Conservation (phyloP, 2,329 filamentous ascomycete genomes). For the Ceratocystis harringtonii region DNA sequence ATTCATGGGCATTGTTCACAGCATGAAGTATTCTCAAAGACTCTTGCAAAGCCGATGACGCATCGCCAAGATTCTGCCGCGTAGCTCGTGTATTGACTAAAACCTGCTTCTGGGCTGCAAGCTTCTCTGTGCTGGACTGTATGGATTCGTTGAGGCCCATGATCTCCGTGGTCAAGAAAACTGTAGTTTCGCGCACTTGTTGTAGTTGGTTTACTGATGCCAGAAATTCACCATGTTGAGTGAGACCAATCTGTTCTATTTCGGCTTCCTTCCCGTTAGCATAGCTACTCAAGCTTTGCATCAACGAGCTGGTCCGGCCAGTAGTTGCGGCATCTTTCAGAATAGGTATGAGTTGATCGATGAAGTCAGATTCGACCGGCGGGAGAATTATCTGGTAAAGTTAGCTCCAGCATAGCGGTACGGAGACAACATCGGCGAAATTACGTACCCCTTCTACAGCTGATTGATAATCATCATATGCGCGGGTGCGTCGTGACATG, state of each 20-base stretch:
- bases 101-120: slow-evolving; percentile 87
- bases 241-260: slow-evolving; percentile 87
- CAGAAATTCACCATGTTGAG: slow-evolving; percentile 93
- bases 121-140: slow-evolving; percentile 81
- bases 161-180: slow-evolving; percentile 77
- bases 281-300: slow-evolving; percentile 38
- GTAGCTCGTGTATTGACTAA: slow-evolving; percentile 85
- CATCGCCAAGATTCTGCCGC: slow-evolving; percentile 89
- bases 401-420: slow-evolving; percentile 8
- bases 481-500: slow-evolving; percentile 33
- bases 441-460: slow-evolving; percentile 31
- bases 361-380: slow-evolving; percentile 79
- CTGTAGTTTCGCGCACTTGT: slow-evolving; percentile 77
- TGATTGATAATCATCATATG: slow-evolving; percentile 33
- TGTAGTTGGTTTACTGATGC: slow-evolving; percentile 89
- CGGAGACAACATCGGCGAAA: slow-evolving; percentile 18
- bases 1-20: slow-evolving; percentile 85
- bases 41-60: slow-evolving; percentile 72
- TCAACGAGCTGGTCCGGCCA: slow-evolving; percentile 12
- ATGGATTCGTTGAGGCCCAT: slow-evolving; percentile 87
- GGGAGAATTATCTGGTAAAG: slow-evolving; percentile 68
- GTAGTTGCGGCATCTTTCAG: slow-evolving; percentile 79
- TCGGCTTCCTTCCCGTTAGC: slow-evolving; percentile 76
- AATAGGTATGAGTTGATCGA: slow-evolving; percentile 88
- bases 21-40: slow-evolving; percentile 84